These are phyloP conservation scores for Kluyveromyces siamensis DNA, from an alignment of 805 yeast species.

Conservation along the genomic window DNA sequence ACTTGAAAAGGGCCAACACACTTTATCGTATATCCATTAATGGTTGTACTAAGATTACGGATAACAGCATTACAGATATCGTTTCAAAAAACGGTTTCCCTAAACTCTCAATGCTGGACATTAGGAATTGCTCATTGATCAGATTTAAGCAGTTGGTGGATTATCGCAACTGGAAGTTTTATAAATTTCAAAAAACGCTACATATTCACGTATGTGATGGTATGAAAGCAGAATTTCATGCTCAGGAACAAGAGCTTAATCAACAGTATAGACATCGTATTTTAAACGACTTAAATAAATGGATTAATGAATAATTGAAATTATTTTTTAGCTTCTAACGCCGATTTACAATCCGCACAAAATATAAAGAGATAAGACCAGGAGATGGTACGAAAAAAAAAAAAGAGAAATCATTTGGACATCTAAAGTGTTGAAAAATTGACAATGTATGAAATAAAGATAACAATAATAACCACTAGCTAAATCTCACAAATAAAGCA, in stretches of 20 bases:
- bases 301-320: slow-evolving; percentile 39
- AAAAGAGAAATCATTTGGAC: background rate
- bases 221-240: slow-evolving; percentile 47
- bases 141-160: slow-evolving; percentile 56
- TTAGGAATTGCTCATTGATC: slow-evolving; percentile 51
- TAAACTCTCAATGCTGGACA: slow-evolving; percentile 63
- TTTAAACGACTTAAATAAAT: slow-evolving; percentile 52
- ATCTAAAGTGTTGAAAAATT: background rate
- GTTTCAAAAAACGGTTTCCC: slow-evolving; percentile 39
- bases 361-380: too few relatives aligned
- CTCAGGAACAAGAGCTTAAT: slow-evolving; percentile 53
- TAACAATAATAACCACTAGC: too few relatives aligned
- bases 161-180: slow-evolving; percentile 52
- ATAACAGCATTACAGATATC: slow-evolving; percentile 48
- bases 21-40: slow-evolving; percentile 67
- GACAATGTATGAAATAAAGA: too few relatives aligned
- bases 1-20: slow-evolving; percentile 38
- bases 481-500: too few relatives aligned
- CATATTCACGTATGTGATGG: slow-evolving; percentile 74
- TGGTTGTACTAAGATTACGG: slow-evolving; percentile 53
- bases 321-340: too few relatives aligned
- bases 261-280: slow-evolving; percentile 46
- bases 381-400: background rate
- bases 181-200: slow-evolving; percentile 37
- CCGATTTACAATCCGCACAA: too few relatives aligned